Conservation (phyloP, 2,329 filamentous ascomycete species). For the Aspergillus chevalieri region DNA sequence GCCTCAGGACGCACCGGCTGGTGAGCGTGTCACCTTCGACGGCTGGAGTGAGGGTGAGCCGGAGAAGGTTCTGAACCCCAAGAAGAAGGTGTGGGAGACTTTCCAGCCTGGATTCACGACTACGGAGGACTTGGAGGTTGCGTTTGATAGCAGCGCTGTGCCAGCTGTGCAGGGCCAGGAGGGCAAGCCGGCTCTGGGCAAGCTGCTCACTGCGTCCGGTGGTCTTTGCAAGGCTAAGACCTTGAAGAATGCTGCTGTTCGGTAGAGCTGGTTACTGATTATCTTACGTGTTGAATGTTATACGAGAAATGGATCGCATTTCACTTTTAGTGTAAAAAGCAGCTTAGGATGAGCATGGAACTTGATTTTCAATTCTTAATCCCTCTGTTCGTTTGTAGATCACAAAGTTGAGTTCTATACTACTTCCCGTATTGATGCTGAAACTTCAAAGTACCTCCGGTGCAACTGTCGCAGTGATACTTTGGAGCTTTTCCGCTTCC, state of each 20-base stretch:
- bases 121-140: slow-evolving; percentile 71
- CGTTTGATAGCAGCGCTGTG: slow-evolving; percentile 73
- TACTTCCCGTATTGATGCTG: too few relatives aligned
- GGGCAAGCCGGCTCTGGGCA: slow-evolving; percentile 49
- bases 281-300: not conserved
- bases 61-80: slow-evolving; percentile 89
- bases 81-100: slow-evolving; percentile 99
- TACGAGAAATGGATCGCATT: not conserved
- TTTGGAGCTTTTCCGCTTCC: too few relatives aligned
- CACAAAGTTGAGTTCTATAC: too few relatives aligned
- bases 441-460: too few relatives aligned
- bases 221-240: slow-evolving; percentile 78
- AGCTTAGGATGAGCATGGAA: not conserved
- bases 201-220: slow-evolving; percentile 68
- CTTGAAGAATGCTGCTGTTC: slow-evolving; percentile 72
- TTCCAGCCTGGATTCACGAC: slow-evolving; percentile 96
- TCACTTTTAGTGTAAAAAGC: too few relatives aligned
- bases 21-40: slow-evolving; percentile 86
- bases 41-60: slow-evolving; percentile 83
- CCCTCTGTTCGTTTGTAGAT: too few relatives aligned
- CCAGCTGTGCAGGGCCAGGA: slow-evolving; percentile 66
- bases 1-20: slow-evolving; percentile 70
- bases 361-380: not conserved
- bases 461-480: too few relatives aligned
- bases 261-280: slow-evolving; percentile 48